Percentiles rank a stretch among this genome's conserved stretches.
phyloP scores from a whole-genome alignment of 2,329 filamentous ascomycete genomes.

The Metarhizium robertsii region DNA sequence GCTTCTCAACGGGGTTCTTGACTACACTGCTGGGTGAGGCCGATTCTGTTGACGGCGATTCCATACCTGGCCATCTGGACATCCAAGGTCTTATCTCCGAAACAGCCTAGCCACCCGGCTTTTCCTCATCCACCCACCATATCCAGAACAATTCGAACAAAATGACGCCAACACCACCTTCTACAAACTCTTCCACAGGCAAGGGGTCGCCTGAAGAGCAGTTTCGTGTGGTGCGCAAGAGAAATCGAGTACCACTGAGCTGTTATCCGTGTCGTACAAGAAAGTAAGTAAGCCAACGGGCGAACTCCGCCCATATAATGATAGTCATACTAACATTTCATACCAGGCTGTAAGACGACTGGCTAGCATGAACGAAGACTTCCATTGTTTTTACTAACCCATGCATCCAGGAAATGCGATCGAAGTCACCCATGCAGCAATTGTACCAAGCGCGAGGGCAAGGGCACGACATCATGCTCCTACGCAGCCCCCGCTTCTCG shows the following conservation, averaged over 20 bases:
- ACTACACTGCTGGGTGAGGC: too few relatives aligned
- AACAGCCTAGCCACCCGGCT: background rate
- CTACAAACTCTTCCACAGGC: slow-evolving; percentile 67
- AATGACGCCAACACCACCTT: slow-evolving; percentile 72
- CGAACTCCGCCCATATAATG: slow-evolving; percentile 1
- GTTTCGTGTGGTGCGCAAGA: slow-evolving; percentile 80
- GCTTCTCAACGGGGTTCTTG: too few relatives aligned
- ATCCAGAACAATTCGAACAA: background rate
- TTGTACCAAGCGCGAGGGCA: slow-evolving; percentile 82
- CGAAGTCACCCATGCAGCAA: slow-evolving; percentile 87
- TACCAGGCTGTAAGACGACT: slow-evolving; percentile 26
- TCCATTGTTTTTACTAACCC: background rate
- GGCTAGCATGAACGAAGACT: background rate
- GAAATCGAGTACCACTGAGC: slow-evolving; percentile 84
- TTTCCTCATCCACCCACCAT: background rate
- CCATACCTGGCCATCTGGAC: background rate
- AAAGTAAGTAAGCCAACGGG: slow-evolving; percentile 50
- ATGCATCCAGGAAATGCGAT: slow-evolving; percentile 69
- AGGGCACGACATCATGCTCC: slow-evolving; percentile 70
- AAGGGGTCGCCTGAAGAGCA: slow-evolving; percentile 75
- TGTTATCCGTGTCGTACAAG: slow-evolving; percentile 85
- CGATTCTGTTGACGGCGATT: background rate
- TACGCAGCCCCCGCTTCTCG: slow-evolving; percentile 65
- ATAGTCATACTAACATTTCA: slow-evolving; percentile 8
- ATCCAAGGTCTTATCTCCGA: background rate